phyloP scores from a whole-genome alignment of 108 stramenopile genomes.

The Fistulifera solaris region DNA sequence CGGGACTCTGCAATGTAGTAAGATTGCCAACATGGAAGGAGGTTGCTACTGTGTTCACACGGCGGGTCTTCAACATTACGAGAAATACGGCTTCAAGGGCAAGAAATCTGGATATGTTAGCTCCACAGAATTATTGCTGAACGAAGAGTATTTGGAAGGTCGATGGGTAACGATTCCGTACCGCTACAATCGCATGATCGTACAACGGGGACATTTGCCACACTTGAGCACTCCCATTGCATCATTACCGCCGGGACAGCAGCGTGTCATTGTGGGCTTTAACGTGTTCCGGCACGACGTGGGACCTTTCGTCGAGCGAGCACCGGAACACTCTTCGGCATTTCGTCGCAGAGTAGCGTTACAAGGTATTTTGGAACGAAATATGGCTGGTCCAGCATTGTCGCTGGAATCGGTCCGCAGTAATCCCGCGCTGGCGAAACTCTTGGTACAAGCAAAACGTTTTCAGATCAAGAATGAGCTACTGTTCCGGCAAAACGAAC shows the following conservation, averaged over 20 bases:
- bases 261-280: constrained; percentile 77
- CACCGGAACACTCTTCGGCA: constrained; percentile 63
- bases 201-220: constrained; percentile 62
- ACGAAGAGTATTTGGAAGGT: not conserved
- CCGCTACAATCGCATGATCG: constrained; percentile 53
- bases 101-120: constrained; percentile 5
- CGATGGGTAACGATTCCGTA: constrained; percentile 53
- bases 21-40: constrained; percentile 26
- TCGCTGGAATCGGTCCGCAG: constrained; percentile 27
- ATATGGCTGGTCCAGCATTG: constrained; percentile 1
- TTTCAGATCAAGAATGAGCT: constrained; percentile 25
- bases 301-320: constrained; percentile 36
- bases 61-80: constrained; percentile 60
- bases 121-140: too few relatives aligned
- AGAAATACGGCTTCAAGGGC: constrained; percentile 68
- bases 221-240: constrained; percentile 52
- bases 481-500: constrained; percentile 2
- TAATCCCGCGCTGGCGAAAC: constrained; percentile 46
- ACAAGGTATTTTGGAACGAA: constrained; percentile 19
- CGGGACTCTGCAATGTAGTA: constrained; percentile 69
- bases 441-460: constrained; percentile 64
- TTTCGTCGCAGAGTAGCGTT: constrained; percentile 54
- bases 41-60: constrained; percentile 63
- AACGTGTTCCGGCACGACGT: constrained; percentile 64
- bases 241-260: constrained; percentile 19